A percentile compares a stretch with the other conserved stretches of the same genome.
These are phyloP conservation scores for Ceratobasidium sp. DNA, from an alignment of 1,284 basidiomycete genomes.

Conservation along the genomic window DNA sequence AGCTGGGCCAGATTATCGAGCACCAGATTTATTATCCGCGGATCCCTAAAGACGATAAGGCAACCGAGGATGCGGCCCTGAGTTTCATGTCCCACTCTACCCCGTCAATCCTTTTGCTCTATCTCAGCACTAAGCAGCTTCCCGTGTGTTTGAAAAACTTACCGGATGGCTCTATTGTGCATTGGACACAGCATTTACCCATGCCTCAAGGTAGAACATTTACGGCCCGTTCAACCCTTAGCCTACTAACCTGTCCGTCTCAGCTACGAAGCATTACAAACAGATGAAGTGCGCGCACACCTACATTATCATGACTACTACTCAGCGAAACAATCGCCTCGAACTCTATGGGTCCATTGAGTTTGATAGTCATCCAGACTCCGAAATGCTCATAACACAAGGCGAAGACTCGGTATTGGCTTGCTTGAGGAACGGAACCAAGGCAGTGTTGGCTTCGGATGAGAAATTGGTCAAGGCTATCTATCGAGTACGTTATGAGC, in stretches of 20 bases:
- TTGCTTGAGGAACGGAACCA: not conserved
- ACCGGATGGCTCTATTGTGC: not conserved
- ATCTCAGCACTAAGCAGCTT: not conserved
- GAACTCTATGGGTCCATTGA: not conserved
- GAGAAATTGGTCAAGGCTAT: not conserved
- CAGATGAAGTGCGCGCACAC: not conserved
- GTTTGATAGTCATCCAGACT: not conserved
- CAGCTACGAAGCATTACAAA: not conserved
- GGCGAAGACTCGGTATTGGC: not conserved
- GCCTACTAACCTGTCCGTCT: not conserved
- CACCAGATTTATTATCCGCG: not conserved
- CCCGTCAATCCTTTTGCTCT: not conserved
- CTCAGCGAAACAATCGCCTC: not conserved
- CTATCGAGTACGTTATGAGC: conserved; percentile 3
- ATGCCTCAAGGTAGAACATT: not conserved
- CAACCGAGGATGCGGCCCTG: not conserved
- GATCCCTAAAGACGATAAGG: not conserved
- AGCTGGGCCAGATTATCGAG: not conserved
- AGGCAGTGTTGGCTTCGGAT: not conserved
- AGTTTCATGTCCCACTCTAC: not conserved
- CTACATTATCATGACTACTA: not conserved
- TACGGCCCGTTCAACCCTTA: not conserved
- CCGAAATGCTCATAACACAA: not conserved
- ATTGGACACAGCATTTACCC: not conserved
- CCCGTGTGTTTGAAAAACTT: not conserved